Conservation (phyloP, 352 stramenopile species). For the Stephanocyclus meneghinianus region DNA sequence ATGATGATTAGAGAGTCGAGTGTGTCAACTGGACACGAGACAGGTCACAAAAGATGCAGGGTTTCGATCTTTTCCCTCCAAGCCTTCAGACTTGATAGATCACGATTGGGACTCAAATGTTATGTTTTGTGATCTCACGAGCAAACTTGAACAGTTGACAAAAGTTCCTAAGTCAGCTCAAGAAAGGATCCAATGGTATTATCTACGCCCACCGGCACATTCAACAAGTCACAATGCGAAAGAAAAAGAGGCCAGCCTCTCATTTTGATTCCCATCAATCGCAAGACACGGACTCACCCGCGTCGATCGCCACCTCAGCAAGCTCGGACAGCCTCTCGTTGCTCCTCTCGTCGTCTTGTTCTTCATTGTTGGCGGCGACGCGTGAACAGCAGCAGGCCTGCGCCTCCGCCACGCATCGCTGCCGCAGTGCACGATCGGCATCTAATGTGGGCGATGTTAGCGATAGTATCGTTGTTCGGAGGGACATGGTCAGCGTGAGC, state of each 20-base stretch:
- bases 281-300: background rate
- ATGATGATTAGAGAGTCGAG: background rate
- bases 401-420: conserved; percentile 1
- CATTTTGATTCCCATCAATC: background rate
- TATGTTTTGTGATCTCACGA: too few relatives aligned
- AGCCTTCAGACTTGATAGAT: too few relatives aligned
- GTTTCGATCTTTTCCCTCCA: too few relatives aligned
- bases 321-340: background rate
- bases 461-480: background rate
- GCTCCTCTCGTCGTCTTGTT: background rate
- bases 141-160: too few relatives aligned
- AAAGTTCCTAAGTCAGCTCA: too few relatives aligned
- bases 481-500: background rate
- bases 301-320: conserved; percentile 6
- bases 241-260: background rate
- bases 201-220: too few relatives aligned
- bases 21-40: background rate
- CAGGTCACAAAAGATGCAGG: background rate
- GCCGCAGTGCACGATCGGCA: background rate
- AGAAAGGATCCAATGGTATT: too few relatives aligned
- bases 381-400: background rate
- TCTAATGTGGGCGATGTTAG: conserved; percentile 8
- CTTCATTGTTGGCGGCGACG: background rate
- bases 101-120: too few relatives aligned
- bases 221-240: conserved; percentile 2